Evolutionary conservation across 306 rosid species (phyloP).

Genomic region (Datisca glomerata): DNA sequence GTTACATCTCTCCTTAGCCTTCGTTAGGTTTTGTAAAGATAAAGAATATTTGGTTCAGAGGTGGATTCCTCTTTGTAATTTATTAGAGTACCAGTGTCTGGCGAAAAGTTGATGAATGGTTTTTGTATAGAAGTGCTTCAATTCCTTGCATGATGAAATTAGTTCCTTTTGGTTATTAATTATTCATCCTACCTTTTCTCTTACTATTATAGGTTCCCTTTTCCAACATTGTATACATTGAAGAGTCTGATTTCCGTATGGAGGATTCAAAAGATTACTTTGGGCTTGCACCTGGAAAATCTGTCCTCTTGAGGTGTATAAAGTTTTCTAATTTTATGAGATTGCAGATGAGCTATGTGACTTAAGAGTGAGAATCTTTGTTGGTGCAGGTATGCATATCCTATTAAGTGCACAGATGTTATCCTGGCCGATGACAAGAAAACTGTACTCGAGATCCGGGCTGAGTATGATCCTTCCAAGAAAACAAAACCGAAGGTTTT

Average conservation of each 20-base stretch:
- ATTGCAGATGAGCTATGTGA: too few species aligned
- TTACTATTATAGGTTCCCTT: conserved; percentile 51
- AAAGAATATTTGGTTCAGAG: too few species aligned
- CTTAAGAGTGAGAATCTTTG: conserved; percentile 5
- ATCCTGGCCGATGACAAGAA: conserved; percentile 70
- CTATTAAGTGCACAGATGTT: conserved; percentile 87
- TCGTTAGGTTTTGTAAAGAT: not conserved
- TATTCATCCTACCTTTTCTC: conserved; percentile 2
- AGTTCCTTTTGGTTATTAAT: not conserved
- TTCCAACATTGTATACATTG: conserved; percentile 74
- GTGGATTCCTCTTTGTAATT: too few species aligned
- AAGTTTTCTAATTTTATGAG: conserved; percentile 5
- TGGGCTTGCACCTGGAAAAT: conserved; percentile 98
- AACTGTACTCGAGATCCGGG: conserved; percentile 75
- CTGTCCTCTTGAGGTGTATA: conserved; percentile 73
- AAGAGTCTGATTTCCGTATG: conserved; percentile 78
- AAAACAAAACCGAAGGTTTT: conserved; percentile 92
- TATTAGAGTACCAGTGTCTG: too few species aligned
- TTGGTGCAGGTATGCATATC: conserved; percentile 72
- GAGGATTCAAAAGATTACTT: conserved; percentile 89
- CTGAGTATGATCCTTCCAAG: conserved; percentile 82
- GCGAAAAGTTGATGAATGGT: too few species aligned
- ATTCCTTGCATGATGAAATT: not conserved
- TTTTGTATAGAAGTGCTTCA: too few species aligned
- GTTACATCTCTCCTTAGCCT: not conserved